Evolutionary conservation across 208 protist species (phyloP), one percentile per base, ranked within the genome.

Genomic region (Acanthamoeba divionensis): DNA sequence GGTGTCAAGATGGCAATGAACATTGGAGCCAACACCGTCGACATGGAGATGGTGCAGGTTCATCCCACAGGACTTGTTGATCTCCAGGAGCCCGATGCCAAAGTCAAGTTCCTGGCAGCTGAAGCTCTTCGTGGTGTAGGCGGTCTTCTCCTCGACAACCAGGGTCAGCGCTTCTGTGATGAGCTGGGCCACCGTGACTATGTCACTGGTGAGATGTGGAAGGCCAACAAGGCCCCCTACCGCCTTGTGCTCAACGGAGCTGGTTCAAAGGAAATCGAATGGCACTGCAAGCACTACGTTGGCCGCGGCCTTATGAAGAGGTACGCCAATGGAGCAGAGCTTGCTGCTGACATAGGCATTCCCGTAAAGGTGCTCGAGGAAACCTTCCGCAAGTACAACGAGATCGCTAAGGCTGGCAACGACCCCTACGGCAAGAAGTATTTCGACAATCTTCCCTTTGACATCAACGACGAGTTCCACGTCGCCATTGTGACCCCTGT

Each of bases 11-110:
- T 92, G 8, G 90, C 65, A 7, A 38, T 60, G 50, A 29, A 38
- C 48, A 38, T 77, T 26, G 96, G 95, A 44, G 97, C 93, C 12
- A 88, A 88, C n/a, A 90, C 97, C 60, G 94, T 98, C 31, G 95
- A 98, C 90, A 97, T 98, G 96, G 97, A 98, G 91, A 94, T 98
- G 91, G 96, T 98, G 45, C 55, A 71, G 63, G 52, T 57, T 18
- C 98, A 99, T 89, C 98, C 98, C 24, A 99, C 98, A 33, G 97
- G 96, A 24, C 96, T 99, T 33, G 69, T 99, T 18, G 93, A 98
- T 90, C 97, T 97, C 9, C 95, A 95, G 62, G 94, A 98, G 41
- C 98, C 97, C 0, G 62, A 90, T 1, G 95, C 93, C 57, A 75
- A 83, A 44, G 96, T 95, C 57, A 98, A 98, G 94, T 97, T 97